These are phyloP conservation scores for Hemileccinum impolitum DNA, from an alignment of 768 basidiomycete species.

Conservation along the genomic window DNA sequence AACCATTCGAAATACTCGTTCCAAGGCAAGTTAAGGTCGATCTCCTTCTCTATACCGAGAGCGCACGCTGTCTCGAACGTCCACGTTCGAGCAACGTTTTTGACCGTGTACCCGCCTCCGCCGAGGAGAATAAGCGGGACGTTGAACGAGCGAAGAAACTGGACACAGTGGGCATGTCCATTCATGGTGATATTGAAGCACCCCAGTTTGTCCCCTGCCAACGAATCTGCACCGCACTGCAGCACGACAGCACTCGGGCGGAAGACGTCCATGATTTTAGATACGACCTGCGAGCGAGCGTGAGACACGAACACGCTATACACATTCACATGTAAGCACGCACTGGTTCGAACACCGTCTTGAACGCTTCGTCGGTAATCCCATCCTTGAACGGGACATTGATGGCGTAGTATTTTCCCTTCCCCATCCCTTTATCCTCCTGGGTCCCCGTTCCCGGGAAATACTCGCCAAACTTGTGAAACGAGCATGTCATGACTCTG, in stretches of 20 bases:
- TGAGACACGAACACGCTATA: not conserved
- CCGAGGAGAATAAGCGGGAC: slow-evolving; percentile 90
- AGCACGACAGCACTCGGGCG: slow-evolving; percentile 84
- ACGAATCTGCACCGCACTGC: slow-evolving; percentile 95
- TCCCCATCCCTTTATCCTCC: slow-evolving; percentile 79
- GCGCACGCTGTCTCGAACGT: slow-evolving; percentile 96
- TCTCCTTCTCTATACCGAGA: slow-evolving; percentile 76
- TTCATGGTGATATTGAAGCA: slow-evolving; percentile 96
- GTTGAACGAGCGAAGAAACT: slow-evolving; percentile 77
- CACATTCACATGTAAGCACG: slow-evolving; percentile 21
- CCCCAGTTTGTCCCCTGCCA: slow-evolving; percentile 93
- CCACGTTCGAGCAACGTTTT: slow-evolving; percentile 95
- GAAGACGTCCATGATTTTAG: slow-evolving; percentile 83
- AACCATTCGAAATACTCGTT: slow-evolving; percentile 97
- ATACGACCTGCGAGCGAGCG: slow-evolving; percentile 55
- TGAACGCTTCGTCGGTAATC: slow-evolving; percentile 84
- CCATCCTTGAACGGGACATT: slow-evolving; percentile 96
- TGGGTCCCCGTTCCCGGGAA: slow-evolving; percentile 80
- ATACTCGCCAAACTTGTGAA: slow-evolving; percentile 92
- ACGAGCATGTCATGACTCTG: slow-evolving; percentile 94
- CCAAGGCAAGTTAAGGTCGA: slow-evolving; percentile 78
- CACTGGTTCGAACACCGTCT: slow-evolving; percentile 90
- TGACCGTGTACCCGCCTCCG: slow-evolving; percentile 95
- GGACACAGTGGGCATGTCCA: slow-evolving; percentile 89
- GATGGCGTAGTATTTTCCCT: slow-evolving; percentile 83